Conservation (phyloP, 116 monocot species). For the Thalassia testudinum region DNA sequence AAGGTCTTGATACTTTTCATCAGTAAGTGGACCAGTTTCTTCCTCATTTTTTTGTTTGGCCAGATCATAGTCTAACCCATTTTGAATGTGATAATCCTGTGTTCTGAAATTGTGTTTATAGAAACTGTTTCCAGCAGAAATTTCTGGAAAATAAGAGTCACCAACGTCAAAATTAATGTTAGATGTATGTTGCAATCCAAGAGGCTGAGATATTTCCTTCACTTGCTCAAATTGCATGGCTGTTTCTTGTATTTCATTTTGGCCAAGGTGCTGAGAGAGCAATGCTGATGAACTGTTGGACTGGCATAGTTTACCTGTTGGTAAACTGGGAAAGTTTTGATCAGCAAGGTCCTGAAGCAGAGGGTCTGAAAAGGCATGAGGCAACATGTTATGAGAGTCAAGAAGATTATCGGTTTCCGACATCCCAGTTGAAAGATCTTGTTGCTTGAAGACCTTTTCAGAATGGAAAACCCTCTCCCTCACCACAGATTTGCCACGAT, state of each 20-base stretch:
- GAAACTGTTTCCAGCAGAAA: conserved; percentile 7
- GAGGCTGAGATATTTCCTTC: conserved; percentile 11
- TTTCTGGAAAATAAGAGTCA: conserved; percentile 15
- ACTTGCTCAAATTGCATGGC: conserved; percentile 4
- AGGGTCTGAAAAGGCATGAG: conserved; percentile 67
- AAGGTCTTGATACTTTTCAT: conserved; percentile 15
- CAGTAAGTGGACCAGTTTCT: conserved; percentile 9
- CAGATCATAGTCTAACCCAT: conserved; percentile 14
- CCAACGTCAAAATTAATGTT: conserved; percentile 3
- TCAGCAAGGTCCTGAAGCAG: conserved; percentile 24
- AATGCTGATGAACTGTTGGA: conserved; percentile 15
- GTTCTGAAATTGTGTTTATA: conserved; percentile 7
- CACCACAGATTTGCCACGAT: conserved; percentile 17
- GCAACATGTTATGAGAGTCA: conserved; percentile 22
- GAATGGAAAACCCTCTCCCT: conserved; percentile 30
- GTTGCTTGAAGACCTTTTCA: conserved; percentile 23
- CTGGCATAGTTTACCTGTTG: conserved; percentile 1
- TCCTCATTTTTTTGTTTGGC: conserved; percentile 8
- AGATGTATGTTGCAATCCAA: conserved; percentile 8
- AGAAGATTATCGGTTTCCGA: conserved; percentile 19
- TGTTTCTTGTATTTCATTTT: conserved; percentile 16
- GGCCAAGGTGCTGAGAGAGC: conserved; percentile 10
- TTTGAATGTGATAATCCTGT: conserved; percentile 15
- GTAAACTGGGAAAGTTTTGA: conserved; percentile 7
- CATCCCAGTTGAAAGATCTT: conserved; percentile 13